A percentile compares a stretch with the other conserved stretches of the same genome.
phyloP scores from a whole-genome alignment of 23 red algal species.

The Cyanidium caldarium region DNA sequence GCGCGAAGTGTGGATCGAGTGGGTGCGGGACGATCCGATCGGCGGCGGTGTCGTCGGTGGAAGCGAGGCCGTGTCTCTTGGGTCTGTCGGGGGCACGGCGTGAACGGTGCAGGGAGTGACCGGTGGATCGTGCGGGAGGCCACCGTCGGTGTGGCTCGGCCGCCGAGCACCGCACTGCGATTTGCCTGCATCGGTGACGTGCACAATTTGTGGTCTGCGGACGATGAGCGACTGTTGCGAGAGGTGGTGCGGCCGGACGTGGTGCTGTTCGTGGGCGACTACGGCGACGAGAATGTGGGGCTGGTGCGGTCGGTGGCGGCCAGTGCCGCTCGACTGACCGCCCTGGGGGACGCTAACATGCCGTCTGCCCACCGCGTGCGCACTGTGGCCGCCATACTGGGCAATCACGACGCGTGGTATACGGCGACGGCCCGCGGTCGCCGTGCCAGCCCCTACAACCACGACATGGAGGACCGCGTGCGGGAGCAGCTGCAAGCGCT shows the following conservation, averaged over 20 bases:
- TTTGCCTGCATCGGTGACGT: constrained; percentile 65
- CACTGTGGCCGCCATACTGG: constrained; percentile 30
- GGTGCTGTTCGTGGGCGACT: constrained; percentile 64
- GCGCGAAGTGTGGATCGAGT: no score
- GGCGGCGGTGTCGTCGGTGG: no score
- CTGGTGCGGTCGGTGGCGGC: constrained; percentile 20
- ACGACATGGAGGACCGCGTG: constrained; percentile 18
- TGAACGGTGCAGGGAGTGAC: no score
- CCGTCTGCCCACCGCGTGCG: background rate
- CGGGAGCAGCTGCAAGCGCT: constrained; percentile 26
- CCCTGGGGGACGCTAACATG: background rate
- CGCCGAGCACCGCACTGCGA: constrained; percentile 3
- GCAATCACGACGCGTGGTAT: constrained; percentile 75
- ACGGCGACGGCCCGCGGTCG: constrained; percentile 25
- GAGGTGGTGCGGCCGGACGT: constrained; percentile 24
- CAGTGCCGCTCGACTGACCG: background rate
- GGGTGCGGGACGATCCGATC: no score
- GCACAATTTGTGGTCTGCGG: constrained; percentile 40
- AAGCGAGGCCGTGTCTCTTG: no score
- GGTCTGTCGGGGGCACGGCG: no score
- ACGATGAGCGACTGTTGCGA: constrained; percentile 22
- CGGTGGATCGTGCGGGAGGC: no score
- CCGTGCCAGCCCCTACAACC: constrained; percentile 17
- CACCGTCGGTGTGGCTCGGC: background rate
- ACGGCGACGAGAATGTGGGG: constrained; percentile 44